Conservation (phyloP, 306 rosid species). For the Rosa chinensis region DNA sequence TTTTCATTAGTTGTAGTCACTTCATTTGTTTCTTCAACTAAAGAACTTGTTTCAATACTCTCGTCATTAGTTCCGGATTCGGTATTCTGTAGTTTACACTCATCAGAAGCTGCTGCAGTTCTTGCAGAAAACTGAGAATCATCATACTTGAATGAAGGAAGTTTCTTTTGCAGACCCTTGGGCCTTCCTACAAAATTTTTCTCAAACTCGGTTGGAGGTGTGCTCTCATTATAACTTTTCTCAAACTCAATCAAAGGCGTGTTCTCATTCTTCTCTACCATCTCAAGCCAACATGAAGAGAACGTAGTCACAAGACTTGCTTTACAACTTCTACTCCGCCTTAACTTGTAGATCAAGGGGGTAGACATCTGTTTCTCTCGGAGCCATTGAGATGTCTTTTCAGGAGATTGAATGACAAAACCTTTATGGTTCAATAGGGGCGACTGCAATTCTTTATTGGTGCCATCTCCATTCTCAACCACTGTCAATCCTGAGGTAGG, state of each 20-base stretch:
- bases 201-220: constrained; percentile 61
- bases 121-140: constrained; percentile 38
- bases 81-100: constrained; percentile 28
- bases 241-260: constrained; percentile 64
- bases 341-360: constrained; percentile 40
- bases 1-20: background rate
- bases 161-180: constrained; percentile 45
- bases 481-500: constrained; percentile 36
- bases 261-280: constrained; percentile 45
- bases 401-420: constrained; percentile 48
- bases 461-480: constrained; percentile 39
- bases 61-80: constrained; percentile 36
- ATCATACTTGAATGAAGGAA: constrained; percentile 43
- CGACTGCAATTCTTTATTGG: constrained; percentile 36
- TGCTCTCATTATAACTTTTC: constrained; percentile 45
- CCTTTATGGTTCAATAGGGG: constrained; percentile 31
- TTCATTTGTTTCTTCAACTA: background rate
- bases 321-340: constrained; percentile 79
- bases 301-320: constrained; percentile 52
- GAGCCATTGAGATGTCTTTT: constrained; percentile 44
- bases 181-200: constrained; percentile 65
- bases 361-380: constrained; percentile 30
- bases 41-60: constrained; percentile 14
- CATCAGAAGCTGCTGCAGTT: constrained; percentile 30
- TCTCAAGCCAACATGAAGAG: constrained; percentile 53